These are phyloP conservation scores for Acmispon strigosus DNA, from an alignment of 306 rosid genomes.

Conservation along the genomic window DNA sequence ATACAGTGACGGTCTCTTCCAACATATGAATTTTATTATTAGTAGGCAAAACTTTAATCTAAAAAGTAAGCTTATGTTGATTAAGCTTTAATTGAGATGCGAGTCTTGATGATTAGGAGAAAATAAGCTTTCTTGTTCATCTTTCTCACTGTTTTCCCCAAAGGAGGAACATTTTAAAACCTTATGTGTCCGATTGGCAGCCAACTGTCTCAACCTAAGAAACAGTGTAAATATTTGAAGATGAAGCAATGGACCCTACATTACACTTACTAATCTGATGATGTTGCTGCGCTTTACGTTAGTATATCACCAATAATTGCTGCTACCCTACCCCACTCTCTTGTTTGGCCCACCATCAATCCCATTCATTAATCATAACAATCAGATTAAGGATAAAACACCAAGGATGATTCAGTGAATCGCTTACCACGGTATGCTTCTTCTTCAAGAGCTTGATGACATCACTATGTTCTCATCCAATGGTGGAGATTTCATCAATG, in stretches of 20 bases:
- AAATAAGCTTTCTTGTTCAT: neutral
- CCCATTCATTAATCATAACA: neutral
- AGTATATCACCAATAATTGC: conserved; percentile 30
- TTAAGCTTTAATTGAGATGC: neutral
- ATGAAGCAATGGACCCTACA: conserved; percentile 32
- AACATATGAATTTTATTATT: too few species aligned
- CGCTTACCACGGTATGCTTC: neutral
- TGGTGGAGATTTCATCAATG: neutral
- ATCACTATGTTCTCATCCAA: neutral
- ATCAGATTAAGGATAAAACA: neutral
- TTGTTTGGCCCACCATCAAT: conserved; percentile 16
- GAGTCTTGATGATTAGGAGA: neutral
- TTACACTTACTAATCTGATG: conserved; percentile 8
- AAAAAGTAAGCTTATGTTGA: too few species aligned
- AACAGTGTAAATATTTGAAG: conserved; percentile 23
- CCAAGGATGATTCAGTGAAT: neutral
- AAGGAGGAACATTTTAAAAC: neutral
- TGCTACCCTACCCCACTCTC: conserved; percentile 16
- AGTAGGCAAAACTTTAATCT: too few species aligned
- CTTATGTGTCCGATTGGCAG: conserved; percentile 23
- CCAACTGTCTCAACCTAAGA: conserved; percentile 42
- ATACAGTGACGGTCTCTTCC: too few species aligned
- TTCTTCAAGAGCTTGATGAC: neutral
- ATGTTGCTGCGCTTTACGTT: conserved; percentile 32
- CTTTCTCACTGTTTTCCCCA: neutral